Evolutionary conservation across 306 rosid genomes (phyloP).

Genomic region (Quercus dentata): DNA sequence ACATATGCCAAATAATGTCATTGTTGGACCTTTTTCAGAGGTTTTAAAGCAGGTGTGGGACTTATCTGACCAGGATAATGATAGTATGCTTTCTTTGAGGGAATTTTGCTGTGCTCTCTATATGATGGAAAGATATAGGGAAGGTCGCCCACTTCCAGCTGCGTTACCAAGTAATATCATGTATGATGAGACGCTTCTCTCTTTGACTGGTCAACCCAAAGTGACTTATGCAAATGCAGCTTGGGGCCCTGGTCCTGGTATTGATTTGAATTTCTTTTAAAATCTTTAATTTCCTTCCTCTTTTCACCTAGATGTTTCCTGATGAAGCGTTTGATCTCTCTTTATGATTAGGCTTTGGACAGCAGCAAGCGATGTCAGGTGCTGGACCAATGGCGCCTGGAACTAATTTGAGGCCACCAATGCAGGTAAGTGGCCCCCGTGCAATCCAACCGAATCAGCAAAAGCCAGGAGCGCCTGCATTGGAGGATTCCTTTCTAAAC

Average conservation of each 20-base stretch:
- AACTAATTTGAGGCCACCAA: conserved; percentile 51
- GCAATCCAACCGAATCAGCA: conserved; percentile 50
- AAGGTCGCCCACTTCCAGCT: conserved; percentile 83
- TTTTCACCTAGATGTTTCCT: conserved; percentile 13
- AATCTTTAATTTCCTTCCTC: conserved; percentile 9
- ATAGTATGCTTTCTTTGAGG: conserved; percentile 95
- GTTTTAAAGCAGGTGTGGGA: conserved; percentile 97
- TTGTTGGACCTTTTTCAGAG: conserved; percentile 53
- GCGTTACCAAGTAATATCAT: conserved; percentile 67
- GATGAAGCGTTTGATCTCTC: not conserved
- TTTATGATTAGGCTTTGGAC: conserved; percentile 64
- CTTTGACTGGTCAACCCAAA: conserved; percentile 81
- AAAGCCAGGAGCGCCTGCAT: conserved; percentile 42
- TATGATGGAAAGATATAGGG: conserved; percentile 92
- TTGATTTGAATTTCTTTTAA: conserved; percentile 10
- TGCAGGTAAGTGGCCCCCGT: conserved; percentile 35
- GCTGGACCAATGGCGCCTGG: conserved; percentile 47
- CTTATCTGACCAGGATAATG: conserved; percentile 93
- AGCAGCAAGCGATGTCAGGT: conserved; percentile 62
- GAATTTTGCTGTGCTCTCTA: conserved; percentile 93
- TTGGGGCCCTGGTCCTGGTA: conserved; percentile 68
- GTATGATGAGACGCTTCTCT: conserved; percentile 70
- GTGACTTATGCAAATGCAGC: conserved; percentile 52
- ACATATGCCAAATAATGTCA: conserved; percentile 14
- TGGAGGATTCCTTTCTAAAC: conserved; percentile 55